Evolutionary conservation across 768 basidiomycete genomes (phyloP), one percentile per base, ranked within the genome.

Genomic region (Brasilioporus rufonigricans): DNA sequence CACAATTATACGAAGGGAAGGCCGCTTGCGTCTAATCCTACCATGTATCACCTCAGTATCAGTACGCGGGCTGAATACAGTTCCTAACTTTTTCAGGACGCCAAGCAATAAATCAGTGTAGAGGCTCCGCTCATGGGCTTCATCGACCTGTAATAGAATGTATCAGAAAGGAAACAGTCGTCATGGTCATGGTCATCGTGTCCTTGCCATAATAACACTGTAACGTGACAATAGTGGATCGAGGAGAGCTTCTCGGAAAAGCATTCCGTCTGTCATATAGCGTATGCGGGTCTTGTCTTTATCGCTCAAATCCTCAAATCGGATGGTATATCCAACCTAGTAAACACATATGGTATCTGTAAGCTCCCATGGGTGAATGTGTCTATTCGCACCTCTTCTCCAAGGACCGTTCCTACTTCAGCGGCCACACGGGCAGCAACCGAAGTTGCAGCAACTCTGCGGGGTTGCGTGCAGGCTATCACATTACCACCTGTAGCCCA

Each of bases 251-350:
- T 98, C 95, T 55, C 95, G 84, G 69, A 98, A 98, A 35, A 99
- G 84, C 86, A 98, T 95, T 43, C 97, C 97, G 69, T 99, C 97
- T 31, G 97, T 99, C 83, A 98, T 82, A 71, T 98, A 99, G 39
- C 93, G 80, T 69, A 99, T 91, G 26, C 91, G 81, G 2, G 97
- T 98, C 49, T 83, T 77, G 27, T 88, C 82, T 63, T 90, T 92
- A 66, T 82, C 82, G 64, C 87, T 91, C 49, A 96, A 84, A 61
- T 97, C 93, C 69, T 99, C 97, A 57, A 98, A 98, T 10, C 97
- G 87, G 58, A 99, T 98, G 7, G 91, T 91, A 68, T 99, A 99
- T 8, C 97, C 97, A 61, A 99, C 95, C 93, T 97, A 56, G 26
- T 10, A 33, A 52, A 35, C 24, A 27, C 44, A 21, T 6, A 71